Percentiles rank a stretch among this genome's conserved stretches.
phyloP scores from a whole-genome alignment of 306 rosid species.

The Rubus parviflorus region DNA sequence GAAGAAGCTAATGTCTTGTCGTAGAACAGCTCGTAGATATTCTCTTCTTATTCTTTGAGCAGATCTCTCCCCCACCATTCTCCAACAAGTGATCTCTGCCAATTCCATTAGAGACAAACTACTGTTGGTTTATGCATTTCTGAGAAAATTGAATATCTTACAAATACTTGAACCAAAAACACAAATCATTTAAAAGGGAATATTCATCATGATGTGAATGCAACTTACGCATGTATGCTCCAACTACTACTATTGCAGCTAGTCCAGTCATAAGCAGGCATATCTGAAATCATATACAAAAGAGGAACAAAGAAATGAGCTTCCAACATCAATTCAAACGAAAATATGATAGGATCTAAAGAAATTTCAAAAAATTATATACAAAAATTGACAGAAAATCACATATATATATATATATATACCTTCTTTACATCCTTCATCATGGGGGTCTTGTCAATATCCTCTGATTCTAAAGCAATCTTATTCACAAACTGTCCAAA shows the following conservation, averaged over 20 bases:
- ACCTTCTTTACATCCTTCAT: slow-evolving; percentile 63
- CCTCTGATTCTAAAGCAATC: slow-evolving; percentile 45
- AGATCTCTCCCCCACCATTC: slow-evolving; percentile 83
- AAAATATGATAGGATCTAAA: background rate
- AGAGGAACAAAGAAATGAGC: slow-evolving; percentile 8
- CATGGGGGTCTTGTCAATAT: slow-evolving; percentile 36
- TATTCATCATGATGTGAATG: slow-evolving; percentile 2
- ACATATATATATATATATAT: too few species aligned
- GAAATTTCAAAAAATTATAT: background rate
- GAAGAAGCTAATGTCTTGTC: slow-evolving; percentile 71
- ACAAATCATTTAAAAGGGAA: background rate
- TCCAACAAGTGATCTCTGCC: slow-evolving; percentile 94
- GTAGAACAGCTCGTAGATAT: slow-evolving; percentile 69
- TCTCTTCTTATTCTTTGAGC: slow-evolving; percentile 77
- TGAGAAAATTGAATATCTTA: background rate
- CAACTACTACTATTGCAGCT: slow-evolving; percentile 68
- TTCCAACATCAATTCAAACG: background rate
- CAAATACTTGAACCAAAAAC: background rate
- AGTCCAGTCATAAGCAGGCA: slow-evolving; percentile 63
- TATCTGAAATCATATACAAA: slow-evolving; percentile 48
- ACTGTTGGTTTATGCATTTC: background rate
- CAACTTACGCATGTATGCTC: slow-evolving; percentile 79
- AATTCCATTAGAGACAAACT: slow-evolving; percentile 21
- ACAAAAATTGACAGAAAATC: background rate
- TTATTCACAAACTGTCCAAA: slow-evolving; percentile 69